A percentile compares a stretch with the other conserved stretches of the same genome.
phyloP scores from a whole-genome alignment of 257 asterid genomes.

The Cordia subcordata region DNA sequence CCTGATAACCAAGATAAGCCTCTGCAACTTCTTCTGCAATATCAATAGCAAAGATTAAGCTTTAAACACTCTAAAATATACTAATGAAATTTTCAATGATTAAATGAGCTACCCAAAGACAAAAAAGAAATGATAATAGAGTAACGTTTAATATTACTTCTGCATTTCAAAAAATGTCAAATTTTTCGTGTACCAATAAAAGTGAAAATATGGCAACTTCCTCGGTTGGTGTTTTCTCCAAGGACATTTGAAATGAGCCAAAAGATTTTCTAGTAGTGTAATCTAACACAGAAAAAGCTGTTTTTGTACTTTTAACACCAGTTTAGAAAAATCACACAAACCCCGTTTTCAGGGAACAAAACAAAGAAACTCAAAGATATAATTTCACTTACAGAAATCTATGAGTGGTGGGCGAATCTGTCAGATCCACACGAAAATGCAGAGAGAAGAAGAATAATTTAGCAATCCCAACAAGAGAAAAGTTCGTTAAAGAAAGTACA shows the following conservation, averaged over 20 bases:
- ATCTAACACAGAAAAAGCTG: too few relatives aligned
- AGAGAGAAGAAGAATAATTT: constrained; percentile 27
- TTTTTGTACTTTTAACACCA: too few relatives aligned
- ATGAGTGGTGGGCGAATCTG: background rate
- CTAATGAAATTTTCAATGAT: too few relatives aligned
- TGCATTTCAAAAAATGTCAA: too few relatives aligned
- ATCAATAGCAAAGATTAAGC: background rate
- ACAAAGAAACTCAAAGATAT: background rate
- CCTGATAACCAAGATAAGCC: too few relatives aligned
- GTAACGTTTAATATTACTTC: too few relatives aligned
- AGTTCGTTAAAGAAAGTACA: constrained; percentile 19
- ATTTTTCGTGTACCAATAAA: too few relatives aligned
- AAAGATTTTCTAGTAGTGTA: background rate
- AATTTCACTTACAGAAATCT: constrained; percentile 15
- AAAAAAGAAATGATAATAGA: background rate
- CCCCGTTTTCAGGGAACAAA: background rate
- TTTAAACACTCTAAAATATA: too few relatives aligned
- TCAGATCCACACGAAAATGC: constrained; percentile 15
- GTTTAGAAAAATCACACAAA: constrained; percentile 1
- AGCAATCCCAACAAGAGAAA: constrained; percentile 43
- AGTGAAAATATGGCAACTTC: background rate
- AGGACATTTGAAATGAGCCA: constrained; percentile 4
- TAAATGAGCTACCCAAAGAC: background rate
- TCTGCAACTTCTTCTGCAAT: background rate
- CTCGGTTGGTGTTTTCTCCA: too few relatives aligned